Evolutionary conservation across 2,329 filamentous ascomycete genomes (phyloP).

Genomic region (Sarocladium strictum): DNA sequence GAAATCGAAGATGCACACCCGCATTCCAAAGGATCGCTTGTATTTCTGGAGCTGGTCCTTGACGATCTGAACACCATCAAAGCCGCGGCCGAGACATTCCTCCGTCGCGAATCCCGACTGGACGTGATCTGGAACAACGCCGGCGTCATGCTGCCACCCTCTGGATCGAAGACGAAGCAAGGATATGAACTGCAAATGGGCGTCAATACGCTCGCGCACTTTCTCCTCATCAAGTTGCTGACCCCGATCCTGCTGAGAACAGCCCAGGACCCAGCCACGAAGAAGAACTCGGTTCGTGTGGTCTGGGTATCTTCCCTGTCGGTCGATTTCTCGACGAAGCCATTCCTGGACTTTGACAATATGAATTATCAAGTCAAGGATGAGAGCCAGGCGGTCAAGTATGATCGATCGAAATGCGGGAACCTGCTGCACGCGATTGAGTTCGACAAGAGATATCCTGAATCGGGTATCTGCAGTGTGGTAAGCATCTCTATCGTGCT

Average conservation of each 20-base stretch:
- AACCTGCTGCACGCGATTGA: constrained; percentile 18
- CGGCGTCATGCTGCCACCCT: constrained; percentile 28
- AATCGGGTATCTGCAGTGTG: constrained; percentile 17
- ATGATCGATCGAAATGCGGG: constrained; percentile 17
- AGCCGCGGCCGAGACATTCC: constrained; percentile 17
- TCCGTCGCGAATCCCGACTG: constrained; percentile 17
- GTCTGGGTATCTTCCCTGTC: constrained; percentile 18
- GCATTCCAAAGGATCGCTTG: constrained; percentile 26
- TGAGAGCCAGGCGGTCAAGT: constrained; percentile 14
- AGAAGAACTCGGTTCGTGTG: constrained; percentile 19
- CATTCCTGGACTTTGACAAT: constrained; percentile 11
- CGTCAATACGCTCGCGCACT: constrained; percentile 28
- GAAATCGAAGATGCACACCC: constrained; percentile 27
- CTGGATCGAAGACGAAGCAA: constrained; percentile 27
- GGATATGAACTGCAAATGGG: constrained; percentile 31
- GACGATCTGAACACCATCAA: constrained; percentile 23
- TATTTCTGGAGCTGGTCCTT: constrained; percentile 34
- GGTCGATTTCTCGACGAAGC: constrained; percentile 11
- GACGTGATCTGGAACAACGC: constrained; percentile 34
- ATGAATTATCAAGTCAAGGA: constrained; percentile 14
- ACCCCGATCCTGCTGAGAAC: constrained; percentile 23
- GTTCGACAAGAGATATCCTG: constrained; percentile 17
- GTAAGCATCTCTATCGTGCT: constrained; percentile 10
- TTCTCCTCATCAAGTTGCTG: constrained; percentile 27
- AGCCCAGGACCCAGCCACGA: constrained; percentile 15